A percentile compares a stretch with the other conserved stretches of the same genome.
These are phyloP conservation scores for Stemphylium lycopersici DNA, from an alignment of 2,329 filamentous ascomycete species.

Conservation along the genomic window DNA sequence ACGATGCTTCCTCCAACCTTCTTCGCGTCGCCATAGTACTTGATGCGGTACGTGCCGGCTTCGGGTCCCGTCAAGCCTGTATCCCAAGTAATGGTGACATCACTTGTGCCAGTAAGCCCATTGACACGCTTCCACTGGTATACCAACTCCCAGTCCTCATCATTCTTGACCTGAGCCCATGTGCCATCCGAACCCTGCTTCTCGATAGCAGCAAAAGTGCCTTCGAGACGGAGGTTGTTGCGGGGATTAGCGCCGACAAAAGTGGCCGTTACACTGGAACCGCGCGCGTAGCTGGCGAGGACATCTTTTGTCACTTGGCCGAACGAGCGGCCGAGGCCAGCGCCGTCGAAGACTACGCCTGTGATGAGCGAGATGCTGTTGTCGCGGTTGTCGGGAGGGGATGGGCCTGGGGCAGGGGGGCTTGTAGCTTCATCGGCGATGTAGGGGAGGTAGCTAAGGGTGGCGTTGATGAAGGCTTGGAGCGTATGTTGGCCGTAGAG, in stretches of 20 bases:
- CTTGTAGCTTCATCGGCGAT: constrained; percentile 55
- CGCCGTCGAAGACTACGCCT: constrained; percentile 74
- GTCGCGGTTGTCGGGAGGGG: constrained; percentile 78
- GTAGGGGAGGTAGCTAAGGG: constrained; percentile 72
- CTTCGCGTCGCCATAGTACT: constrained; percentile 87
- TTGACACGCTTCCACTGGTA: constrained; percentile 80
- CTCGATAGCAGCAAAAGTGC: constrained; percentile 80
- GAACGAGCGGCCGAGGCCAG: constrained; percentile 70
- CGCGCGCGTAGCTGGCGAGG: constrained; percentile 64
- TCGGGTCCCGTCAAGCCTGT: constrained; percentile 56
- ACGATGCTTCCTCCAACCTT: constrained; percentile 65
- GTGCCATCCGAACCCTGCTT: constrained; percentile 54
- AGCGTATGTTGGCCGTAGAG: constrained; percentile 84
- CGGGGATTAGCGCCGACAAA: constrained; percentile 91
- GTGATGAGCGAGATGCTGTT: constrained; percentile 80
- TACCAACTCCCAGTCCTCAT: constrained; percentile 82
- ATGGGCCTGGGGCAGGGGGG: constrained; percentile 59
- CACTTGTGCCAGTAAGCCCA: constrained; percentile 72
- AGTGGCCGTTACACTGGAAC: constrained; percentile 66
- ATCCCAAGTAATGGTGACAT: constrained; percentile 82
- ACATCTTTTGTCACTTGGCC: constrained; percentile 67
- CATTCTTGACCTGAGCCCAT: constrained; percentile 74
- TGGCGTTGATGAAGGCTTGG: constrained; percentile 85
- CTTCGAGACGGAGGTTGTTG: constrained; percentile 81
- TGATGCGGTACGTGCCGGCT: constrained; percentile 74